Conservation (phyloP, 2,329 filamentous ascomycete genomes). For the Knufia fluminis region DNA sequence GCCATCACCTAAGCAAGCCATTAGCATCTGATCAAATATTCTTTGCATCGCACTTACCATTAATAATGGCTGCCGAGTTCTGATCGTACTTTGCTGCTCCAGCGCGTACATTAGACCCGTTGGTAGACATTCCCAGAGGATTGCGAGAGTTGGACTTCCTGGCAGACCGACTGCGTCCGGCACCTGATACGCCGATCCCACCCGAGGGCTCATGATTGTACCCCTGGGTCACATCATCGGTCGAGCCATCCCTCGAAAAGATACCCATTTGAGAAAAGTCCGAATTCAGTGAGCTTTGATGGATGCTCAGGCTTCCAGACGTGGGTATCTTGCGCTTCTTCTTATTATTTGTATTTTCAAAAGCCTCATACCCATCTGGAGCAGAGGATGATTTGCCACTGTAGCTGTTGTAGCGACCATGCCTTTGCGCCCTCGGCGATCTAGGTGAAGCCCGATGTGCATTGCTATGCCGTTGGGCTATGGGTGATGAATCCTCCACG, state of each 20-base stretch:
- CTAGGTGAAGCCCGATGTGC: slow-evolving; percentile 32
- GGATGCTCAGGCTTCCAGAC: slow-evolving; percentile 59
- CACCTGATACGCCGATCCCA: slow-evolving; percentile 61
- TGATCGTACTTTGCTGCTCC: slow-evolving; percentile 21
- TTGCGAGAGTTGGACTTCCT: slow-evolving; percentile 32
- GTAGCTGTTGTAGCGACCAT: slow-evolving; percentile 39
- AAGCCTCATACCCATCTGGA: slow-evolving; percentile 88
- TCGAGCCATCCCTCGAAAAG: slow-evolving; percentile 25
- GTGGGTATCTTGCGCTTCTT: slow-evolving; percentile 98
- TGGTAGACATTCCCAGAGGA: slow-evolving; percentile 24
- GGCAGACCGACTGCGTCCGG: slow-evolving; percentile 76
- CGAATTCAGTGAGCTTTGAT: slow-evolving; percentile 50
- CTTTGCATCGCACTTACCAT: slow-evolving; percentile 13
- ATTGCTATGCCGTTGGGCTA: slow-evolving; percentile 34
- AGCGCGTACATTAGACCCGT: slow-evolving; percentile 23
- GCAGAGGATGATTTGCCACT: slow-evolving; percentile 47
- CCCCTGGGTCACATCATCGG: slow-evolving; percentile 33
- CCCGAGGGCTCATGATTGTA: slow-evolving; percentile 44
- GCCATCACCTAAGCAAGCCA: slow-evolving; percentile 32
- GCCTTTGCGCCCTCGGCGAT: slow-evolving; percentile 28
- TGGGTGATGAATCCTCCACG: slow-evolving; percentile 45
- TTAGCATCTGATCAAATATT: neutral
- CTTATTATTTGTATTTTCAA: slow-evolving; percentile 98
- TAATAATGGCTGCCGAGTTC: slow-evolving; percentile 17
- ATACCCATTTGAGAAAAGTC: slow-evolving; percentile 58